Base-by-base conservation (phyloP, 2,329 filamentous ascomycete species). In the Amauroascus niger region DNA sequence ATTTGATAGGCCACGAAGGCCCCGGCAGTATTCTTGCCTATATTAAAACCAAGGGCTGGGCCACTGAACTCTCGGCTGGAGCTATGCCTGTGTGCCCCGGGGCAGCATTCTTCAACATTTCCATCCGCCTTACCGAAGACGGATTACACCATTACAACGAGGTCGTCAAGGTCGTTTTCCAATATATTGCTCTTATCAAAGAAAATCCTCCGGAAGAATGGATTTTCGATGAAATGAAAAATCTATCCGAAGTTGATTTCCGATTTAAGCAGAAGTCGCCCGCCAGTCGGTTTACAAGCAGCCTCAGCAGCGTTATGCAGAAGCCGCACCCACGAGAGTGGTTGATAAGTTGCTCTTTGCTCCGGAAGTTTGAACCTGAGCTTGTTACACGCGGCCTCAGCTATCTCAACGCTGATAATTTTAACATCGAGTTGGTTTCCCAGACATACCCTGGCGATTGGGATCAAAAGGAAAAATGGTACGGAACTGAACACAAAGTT, bases 381-480 rank as follows among this genome's bases (percentile, higher is more conserved):
- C 75, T 80, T 48, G 95, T 98, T 66, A 77, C 81, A 59, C 76
- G 85, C 59, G 87, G 83, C 0, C 74, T 97, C 62, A 77, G 79
- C 3, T 86, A 81, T 63, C 72, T 98, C 46, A 79, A 84, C 18
- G 87, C 90, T 0, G 90, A 97, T 66, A 97, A 96, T 65, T 89
- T 97, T 72, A 81, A 88, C 28, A 79, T 96, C 67, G 84, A 82
- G 1, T 77, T 97, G 48, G 82, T 94, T 26, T 91, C 88, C 22
- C 87, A 89, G 64, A 84, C 87, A 7, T 86, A 84, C 60, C 90
- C 90, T 0, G 90, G 88, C 0, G 79, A 81, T 49, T 96, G 88
- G 87, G 79, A 94, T 59, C 74, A 84, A 67, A 94, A 86, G 65
- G 93, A 98, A 73, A 88, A 90, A 66, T 98, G 93, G 93, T 98